Conservation (phyloP, 2,329 filamentous ascomycete genomes). For the Cladosporium oxysporum region DNA sequence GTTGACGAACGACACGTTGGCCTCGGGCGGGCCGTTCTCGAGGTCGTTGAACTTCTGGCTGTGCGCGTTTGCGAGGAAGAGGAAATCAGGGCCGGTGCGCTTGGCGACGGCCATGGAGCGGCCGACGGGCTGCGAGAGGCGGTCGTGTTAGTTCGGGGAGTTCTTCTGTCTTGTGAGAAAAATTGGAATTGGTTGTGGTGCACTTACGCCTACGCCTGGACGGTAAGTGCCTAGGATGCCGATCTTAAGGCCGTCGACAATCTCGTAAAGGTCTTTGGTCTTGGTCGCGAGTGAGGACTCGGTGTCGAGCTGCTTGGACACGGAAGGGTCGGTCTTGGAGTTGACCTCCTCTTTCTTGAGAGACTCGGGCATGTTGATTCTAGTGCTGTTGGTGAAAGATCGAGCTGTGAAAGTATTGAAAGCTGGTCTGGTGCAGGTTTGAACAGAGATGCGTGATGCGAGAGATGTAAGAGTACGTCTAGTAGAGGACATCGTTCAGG, state of each 20-base stretch:
- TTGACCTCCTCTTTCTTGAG: constrained; percentile 44
- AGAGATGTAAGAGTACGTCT: constrained; percentile 19
- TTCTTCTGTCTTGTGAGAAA: too few species aligned
- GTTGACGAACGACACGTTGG: constrained; percentile 51
- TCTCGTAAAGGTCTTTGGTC: constrained; percentile 50
- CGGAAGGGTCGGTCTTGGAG: constrained; percentile 48
- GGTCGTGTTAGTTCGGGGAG: background rate
- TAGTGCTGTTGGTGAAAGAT: constrained; percentile 15
- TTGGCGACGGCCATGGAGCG: constrained; percentile 56
- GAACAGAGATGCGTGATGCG: constrained; percentile 9
- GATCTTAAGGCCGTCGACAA: constrained; percentile 50
- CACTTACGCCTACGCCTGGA: constrained; percentile 40
- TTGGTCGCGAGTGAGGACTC: constrained; percentile 47
- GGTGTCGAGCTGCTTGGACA: constrained; percentile 52
- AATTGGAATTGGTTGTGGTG: background rate
- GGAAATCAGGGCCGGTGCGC: constrained; percentile 56
- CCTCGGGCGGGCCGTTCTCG: constrained; percentile 40
- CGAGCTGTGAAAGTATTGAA: constrained; percentile 22
- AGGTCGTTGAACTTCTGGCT: constrained; percentile 52
- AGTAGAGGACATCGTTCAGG: constrained; percentile 8
- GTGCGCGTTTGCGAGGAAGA: constrained; percentile 53
- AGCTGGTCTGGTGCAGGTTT: constrained; percentile 6
- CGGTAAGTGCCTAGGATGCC: constrained; percentile 47
- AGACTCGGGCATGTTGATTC: constrained; percentile 45
- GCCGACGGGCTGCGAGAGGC: constrained; percentile 38